Conservation (phyloP, 345 rosid species). For the Moringa oleifera region DNA sequence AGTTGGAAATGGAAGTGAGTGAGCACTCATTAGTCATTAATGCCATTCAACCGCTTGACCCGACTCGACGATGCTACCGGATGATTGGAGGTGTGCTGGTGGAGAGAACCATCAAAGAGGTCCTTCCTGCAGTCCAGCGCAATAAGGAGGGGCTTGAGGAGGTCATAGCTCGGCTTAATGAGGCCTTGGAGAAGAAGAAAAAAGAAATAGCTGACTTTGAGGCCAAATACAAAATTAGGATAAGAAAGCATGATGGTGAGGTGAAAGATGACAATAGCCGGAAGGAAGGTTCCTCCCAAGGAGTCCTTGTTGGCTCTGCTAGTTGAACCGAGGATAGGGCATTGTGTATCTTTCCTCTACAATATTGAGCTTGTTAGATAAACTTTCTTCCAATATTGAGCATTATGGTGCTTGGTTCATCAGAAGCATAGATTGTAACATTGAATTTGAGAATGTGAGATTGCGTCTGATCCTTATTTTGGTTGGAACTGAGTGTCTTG, state of each 20-base stretch:
- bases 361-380: background rate
- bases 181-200: slow-evolving; percentile 79
- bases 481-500: no score
- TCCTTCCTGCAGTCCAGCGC: slow-evolving; percentile 89
- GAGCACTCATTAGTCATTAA: slow-evolving; percentile 84
- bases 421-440: background rate
- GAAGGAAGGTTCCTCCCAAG: slow-evolving; percentile 90
- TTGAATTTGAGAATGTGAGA: background rate
- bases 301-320: slow-evolving; percentile 95
- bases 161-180: slow-evolving; percentile 73
- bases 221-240: slow-evolving; percentile 80
- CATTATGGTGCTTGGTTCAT: background rate
- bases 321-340: slow-evolving; percentile 36
- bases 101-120: slow-evolving; percentile 88
- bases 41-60: slow-evolving; percentile 87
- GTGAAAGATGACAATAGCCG: slow-evolving; percentile 41
- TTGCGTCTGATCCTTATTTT: background rate
- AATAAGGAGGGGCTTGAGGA: slow-evolving; percentile 95
- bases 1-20: slow-evolving; percentile 91
- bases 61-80: slow-evolving; percentile 72
- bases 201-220: slow-evolving; percentile 76
- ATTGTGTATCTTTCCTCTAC: background rate
- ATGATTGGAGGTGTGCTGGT: slow-evolving; percentile 96
- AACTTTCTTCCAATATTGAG: background rate
- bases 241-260: slow-evolving; percentile 49